Evolutionary conservation across 176 grass and related monocot genomes (phyloP).

Genomic region (Phyllostachys edulis): DNA sequence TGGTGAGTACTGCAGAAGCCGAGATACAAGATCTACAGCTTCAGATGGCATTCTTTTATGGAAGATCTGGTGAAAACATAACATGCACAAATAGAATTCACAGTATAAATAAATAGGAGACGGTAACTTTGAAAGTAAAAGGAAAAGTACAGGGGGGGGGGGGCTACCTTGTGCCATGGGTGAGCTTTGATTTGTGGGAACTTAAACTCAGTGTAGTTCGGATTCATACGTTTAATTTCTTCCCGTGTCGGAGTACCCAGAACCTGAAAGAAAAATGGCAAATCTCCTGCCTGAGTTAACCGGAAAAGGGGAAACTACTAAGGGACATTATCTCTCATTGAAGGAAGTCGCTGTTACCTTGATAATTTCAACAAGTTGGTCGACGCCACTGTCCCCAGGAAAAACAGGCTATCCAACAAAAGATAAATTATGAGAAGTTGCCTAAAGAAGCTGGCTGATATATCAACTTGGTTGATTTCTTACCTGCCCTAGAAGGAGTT

Average conservation of each 20-base stretch:
- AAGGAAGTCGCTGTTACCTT: conserved; percentile 47
- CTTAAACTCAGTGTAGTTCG: conserved; percentile 78
- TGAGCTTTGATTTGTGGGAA: conserved; percentile 89
- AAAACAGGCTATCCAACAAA: conserved; percentile 72
- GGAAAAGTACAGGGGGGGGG: background rate
- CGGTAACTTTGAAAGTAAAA: background rate
- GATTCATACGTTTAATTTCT: conserved; percentile 94
- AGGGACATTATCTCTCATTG: background rate
- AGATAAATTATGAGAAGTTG: conserved; percentile 33
- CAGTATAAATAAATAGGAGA: background rate
- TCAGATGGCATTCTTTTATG: conserved; percentile 93
- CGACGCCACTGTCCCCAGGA: conserved; percentile 79
- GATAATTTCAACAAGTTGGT: conserved; percentile 90
- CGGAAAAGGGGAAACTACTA: conserved; percentile 3
- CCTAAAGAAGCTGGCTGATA: conserved; percentile 30
- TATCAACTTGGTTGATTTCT: conserved; percentile 14
- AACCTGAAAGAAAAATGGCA: conserved; percentile 47
- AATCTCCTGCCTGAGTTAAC: conserved; percentile 13
- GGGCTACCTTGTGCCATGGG: conserved; percentile 75
- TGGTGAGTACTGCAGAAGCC: conserved; percentile 90
- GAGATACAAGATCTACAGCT: conserved; percentile 88
- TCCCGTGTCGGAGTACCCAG: conserved; percentile 88
- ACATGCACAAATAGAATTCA: conserved; percentile 25
- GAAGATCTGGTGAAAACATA: conserved; percentile 60
- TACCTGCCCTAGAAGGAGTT: conserved; percentile 83